phyloP scores from a whole-genome alignment of 805 yeast genomes.

The Lachancea sp. region DNA sequence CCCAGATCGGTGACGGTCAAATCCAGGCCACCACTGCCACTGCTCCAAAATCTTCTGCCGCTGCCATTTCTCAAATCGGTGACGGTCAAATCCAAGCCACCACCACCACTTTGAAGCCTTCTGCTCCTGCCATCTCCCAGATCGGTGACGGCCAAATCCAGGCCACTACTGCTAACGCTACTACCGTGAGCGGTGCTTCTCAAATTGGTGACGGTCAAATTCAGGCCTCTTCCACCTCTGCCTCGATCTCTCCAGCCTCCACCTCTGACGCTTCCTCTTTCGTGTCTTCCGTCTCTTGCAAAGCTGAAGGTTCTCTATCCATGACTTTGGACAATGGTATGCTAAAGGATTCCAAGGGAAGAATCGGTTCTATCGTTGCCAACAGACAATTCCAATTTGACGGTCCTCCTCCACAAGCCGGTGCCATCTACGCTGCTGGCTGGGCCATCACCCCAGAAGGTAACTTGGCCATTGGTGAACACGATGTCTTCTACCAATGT shows the following conservation, averaged over 20 bases:
- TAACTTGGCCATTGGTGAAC: slow-evolving; percentile 56
- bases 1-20: slow-evolving; percentile 28
- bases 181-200: slow-evolving; percentile 37
- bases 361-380: slow-evolving; percentile 75
- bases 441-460: slow-evolving; percentile 53
- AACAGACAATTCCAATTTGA: slow-evolving; percentile 83
- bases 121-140: slow-evolving; percentile 37
- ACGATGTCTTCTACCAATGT: slow-evolving; percentile 65
- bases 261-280: slow-evolving; percentile 22
- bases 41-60: slow-evolving; percentile 21
- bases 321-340: slow-evolving; percentile 47
- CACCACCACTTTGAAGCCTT: slow-evolving; percentile 28
- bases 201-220: slow-evolving; percentile 39
- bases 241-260: slow-evolving; percentile 19
- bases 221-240: slow-evolving; percentile 19
- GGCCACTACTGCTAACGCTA: too few species aligned
- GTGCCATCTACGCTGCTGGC: slow-evolving; percentile 64
- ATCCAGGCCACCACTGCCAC: slow-evolving; percentile 22
- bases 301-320: slow-evolving; percentile 44
- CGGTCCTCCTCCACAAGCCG: slow-evolving; percentile 83
- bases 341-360: slow-evolving; percentile 52
- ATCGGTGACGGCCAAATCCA: slow-evolving; percentile 41
- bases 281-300: slow-evolving; percentile 38
- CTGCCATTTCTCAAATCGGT: slow-evolving; percentile 37
- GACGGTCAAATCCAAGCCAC: slow-evolving; percentile 45